Evolutionary conservation across 23 red algal species (phyloP).

Genomic region (Gracilariopsis chorda): DNA sequence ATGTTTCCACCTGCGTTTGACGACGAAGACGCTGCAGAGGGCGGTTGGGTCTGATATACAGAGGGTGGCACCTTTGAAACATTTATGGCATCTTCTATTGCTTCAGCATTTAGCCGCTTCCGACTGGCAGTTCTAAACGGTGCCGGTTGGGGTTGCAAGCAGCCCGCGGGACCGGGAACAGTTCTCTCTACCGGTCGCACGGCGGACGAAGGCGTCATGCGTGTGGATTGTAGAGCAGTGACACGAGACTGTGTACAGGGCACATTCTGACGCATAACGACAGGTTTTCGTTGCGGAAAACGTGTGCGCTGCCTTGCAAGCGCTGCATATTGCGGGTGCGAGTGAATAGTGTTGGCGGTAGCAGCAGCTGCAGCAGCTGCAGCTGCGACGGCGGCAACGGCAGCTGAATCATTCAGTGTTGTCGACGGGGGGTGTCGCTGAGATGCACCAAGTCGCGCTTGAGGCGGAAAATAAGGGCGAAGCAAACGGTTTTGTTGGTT

Average conservation of each 20-base stretch:
- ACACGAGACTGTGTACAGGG: too few species aligned
- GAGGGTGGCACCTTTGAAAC: neutral
- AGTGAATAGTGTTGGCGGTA: neutral
- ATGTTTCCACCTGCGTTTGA: neutral
- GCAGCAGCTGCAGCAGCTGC: neutral
- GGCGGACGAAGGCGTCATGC: too few species aligned
- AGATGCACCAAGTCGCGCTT: neutral
- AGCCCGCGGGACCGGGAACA: too few species aligned
- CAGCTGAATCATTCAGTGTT: neutral
- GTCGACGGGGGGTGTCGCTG: neutral
- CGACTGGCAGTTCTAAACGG: neutral
- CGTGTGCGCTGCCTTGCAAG: neutral
- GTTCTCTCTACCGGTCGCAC: too few species aligned
- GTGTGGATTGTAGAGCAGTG: too few species aligned
- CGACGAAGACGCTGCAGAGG: neutral
- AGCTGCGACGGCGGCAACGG: slow-evolving; percentile 21
- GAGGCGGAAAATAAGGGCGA: neutral
- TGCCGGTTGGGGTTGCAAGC: neutral
- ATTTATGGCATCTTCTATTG: neutral
- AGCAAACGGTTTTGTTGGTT: neutral
- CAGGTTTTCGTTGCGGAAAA: neutral
- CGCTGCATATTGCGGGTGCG: neutral
- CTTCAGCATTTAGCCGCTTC: slow-evolving; percentile 3
- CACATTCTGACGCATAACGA: too few species aligned
- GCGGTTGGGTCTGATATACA: neutral